Percentiles rank a stretch among this genome's conserved stretches.
Conservation (phyloP, 2,329 filamentous ascomycete species). For the Daldinia sp. region DNA sequence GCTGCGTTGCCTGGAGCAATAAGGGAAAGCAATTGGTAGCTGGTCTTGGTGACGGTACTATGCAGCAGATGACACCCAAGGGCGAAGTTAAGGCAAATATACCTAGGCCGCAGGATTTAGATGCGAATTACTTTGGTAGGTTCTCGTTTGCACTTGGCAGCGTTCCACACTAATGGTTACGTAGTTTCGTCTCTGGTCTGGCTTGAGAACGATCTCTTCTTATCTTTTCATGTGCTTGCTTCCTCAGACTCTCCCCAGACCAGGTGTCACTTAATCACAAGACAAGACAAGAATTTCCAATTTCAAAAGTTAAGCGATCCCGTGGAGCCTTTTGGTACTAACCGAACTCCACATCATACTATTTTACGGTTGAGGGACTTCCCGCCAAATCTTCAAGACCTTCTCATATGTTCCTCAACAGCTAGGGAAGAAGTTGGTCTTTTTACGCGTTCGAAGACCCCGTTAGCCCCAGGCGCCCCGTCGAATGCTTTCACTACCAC, state of each 20-base stretch:
- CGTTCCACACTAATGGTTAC: constrained; percentile 39
- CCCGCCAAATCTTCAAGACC: constrained; percentile 79
- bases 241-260: constrained; percentile 68
- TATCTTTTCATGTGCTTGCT: constrained; percentile 78
- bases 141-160: constrained; percentile 28
- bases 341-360: constrained; percentile 77
- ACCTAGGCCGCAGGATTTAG: constrained; percentile 75
- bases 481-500: constrained; percentile 77
- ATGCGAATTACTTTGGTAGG: constrained; percentile 71
- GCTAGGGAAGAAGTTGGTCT: constrained; percentile 81
- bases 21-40: constrained; percentile 93
- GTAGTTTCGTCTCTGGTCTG: constrained; percentile 82
- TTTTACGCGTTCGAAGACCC: constrained; percentile 74
- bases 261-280: constrained; percentile 80
- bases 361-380: constrained; percentile 81
- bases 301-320: constrained; percentile 80
- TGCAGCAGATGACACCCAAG: constrained; percentile 83
- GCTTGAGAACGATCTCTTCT: constrained; percentile 87
- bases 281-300: constrained; percentile 69
- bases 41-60: constrained; percentile 81
- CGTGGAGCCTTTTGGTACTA: constrained; percentile 74
- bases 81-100: constrained; percentile 81
- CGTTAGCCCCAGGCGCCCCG: constrained; percentile 68
- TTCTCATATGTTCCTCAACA: constrained; percentile 84
- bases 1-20: constrained; percentile 88